phyloP scores from a whole-genome alignment of 2,329 filamentous ascomycete species.

The Penicillium sp. region DNA sequence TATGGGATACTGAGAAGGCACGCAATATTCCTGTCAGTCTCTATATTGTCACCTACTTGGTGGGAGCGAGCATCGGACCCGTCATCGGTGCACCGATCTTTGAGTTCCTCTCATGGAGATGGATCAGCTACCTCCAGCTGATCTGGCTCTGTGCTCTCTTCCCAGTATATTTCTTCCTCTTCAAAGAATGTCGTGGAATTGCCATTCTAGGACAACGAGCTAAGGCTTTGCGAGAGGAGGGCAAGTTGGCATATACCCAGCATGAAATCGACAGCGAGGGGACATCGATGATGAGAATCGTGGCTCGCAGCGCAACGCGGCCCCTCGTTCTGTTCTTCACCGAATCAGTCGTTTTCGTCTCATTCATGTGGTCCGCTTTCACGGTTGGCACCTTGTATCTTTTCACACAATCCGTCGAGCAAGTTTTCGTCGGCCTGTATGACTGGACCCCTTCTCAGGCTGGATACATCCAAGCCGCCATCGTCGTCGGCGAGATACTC shows the following conservation, averaged over 20 bases:
- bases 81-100: slow-evolving; percentile 48
- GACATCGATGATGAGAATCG: slow-evolving; percentile 29
- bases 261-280: slow-evolving; percentile 42
- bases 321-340: slow-evolving; percentile 46
- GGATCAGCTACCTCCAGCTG: slow-evolving; percentile 51
- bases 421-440: slow-evolving; percentile 45
- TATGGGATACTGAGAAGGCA: slow-evolving; percentile 39
- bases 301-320: slow-evolving; percentile 43
- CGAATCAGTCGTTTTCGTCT: slow-evolving; percentile 49
- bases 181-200: slow-evolving; percentile 48
- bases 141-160: slow-evolving; percentile 43
- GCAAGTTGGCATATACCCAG: slow-evolving; percentile 32
- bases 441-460: slow-evolving; percentile 36
- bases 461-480: slow-evolving; percentile 47
- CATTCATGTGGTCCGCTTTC: slow-evolving; percentile 51
- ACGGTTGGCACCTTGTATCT: slow-evolving; percentile 50
- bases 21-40: slow-evolving; percentile 48
- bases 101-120: slow-evolving; percentile 32
- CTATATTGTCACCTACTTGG: slow-evolving; percentile 48
- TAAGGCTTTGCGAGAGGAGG: slow-evolving; percentile 37
- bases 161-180: slow-evolving; percentile 45
- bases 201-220: slow-evolving; percentile 46
- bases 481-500: slow-evolving; percentile 48
- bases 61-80: slow-evolving; percentile 50
- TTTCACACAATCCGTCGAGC: slow-evolving; percentile 48